Base-by-base conservation (phyloP, 208 protist species). In the Trypanosoma avium region DNA sequence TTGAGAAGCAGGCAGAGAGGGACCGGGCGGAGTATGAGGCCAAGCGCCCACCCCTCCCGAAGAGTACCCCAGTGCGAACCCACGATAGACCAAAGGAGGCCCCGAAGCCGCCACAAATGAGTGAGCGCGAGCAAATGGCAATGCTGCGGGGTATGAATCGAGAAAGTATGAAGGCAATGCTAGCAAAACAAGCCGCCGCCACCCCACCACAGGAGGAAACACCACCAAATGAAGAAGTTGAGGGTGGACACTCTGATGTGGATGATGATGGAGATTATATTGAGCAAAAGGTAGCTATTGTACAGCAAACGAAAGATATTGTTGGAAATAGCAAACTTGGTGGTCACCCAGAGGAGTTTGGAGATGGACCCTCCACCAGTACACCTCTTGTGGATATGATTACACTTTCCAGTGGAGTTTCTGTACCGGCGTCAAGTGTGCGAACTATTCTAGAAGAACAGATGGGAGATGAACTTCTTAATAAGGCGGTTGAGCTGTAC, bases 121-220 rank as follows among this genome's bases (percentile, higher is more conserved):
- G 77, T 54, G 81, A 92, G 66, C 76, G 82, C 32, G 90, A 95
- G 67, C 90, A 93, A 81, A 87, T 93, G 84, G 84, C 81, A n/a
- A 82, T 86, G 84, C 73, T 95, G 65, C 90, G 90, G 47, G 86
- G 85, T 52, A 95, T 95, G 90, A 81, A 90, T 63, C 73, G 86
- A 33, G 76, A 89, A 46, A 82, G 77, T 65, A 88, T 95, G 81
- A 81, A 82, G 73, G 86, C 80, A 43, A 92, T 92, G 79, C 67
- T 94, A 30, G 82, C 84, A n/a, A 58, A 84, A 60, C 85, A 92
- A 58, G 75, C 79, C 19, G 77, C 69, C n/a, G 74, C 70, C 29
- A 56, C 55, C 13, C 45, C 65, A 47, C 32, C 9, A 50, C 55
- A 21, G 45, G 67, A 13, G 3, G 42, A 69, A 10, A 19, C 67